Evolutionary conservation across 805 yeast genomes (phyloP).

Genomic region (Wickerhamiella alocasiicola): DNA sequence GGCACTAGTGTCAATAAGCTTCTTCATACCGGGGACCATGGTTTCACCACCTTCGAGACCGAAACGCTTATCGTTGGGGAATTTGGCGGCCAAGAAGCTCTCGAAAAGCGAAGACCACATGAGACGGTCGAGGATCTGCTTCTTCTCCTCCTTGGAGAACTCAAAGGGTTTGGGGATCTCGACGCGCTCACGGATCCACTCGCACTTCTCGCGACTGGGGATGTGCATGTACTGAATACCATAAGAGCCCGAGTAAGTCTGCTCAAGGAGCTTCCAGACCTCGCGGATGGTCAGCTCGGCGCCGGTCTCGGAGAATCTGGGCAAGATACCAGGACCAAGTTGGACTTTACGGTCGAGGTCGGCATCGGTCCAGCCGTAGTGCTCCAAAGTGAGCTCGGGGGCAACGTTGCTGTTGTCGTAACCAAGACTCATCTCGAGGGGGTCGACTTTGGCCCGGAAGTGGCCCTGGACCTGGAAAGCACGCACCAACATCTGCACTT

Average conservation of each 20-base stretch:
- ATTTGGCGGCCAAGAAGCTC: conserved; percentile 81
- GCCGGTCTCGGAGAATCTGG: conserved; percentile 64
- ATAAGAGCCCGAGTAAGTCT: conserved; percentile 72
- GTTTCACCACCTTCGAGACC: conserved; percentile 99
- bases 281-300: conserved; percentile 62
- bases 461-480: conserved; percentile 99
- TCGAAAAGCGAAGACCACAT: conserved; percentile 96
- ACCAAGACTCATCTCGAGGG: conserved; percentile 82
- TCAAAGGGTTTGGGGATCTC: conserved; percentile 84
- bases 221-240: conserved; percentile 96
- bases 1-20: conserved; percentile 85
- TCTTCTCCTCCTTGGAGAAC: conserved; percentile 77
- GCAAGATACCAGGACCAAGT: conserved; percentile 95
- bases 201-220: conserved; percentile 89
- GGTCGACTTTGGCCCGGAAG: conserved; percentile 88
- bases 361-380: conserved; percentile 79
- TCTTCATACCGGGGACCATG: conserved; percentile 92
- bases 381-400: conserved; percentile 78
- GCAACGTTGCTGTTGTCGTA: conserved; percentile 45
- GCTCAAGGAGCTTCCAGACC: conserved; percentile 65
- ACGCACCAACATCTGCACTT: conserved; percentile 90
- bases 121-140: conserved; percentile 90
- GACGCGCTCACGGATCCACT: conserved; percentile 94
- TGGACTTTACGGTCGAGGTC: conserved; percentile 76
- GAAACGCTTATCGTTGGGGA: conserved; percentile 96